Evolutionary conservation across 2,329 filamentous ascomycete species (phyloP).

Genomic region (Arthrinium phaeospermum): DNA sequence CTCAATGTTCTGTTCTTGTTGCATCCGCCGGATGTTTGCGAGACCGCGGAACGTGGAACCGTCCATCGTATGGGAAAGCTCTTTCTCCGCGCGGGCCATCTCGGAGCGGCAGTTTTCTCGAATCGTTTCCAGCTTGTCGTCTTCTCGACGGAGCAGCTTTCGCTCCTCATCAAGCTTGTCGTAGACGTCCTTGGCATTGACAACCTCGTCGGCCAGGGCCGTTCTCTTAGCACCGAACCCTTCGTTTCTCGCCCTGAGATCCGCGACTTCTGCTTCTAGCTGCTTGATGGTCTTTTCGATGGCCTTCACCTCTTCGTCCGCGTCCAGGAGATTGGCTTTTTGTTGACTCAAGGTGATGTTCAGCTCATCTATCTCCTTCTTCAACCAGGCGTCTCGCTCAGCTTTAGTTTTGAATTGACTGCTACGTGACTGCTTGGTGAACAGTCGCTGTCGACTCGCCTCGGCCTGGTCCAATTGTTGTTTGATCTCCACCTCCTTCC

Average conservation of each 20-base stretch:
- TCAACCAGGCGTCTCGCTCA: conserved; percentile 85
- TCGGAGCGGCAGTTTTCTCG: conserved; percentile 78
- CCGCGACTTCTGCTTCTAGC: conserved; percentile 74
- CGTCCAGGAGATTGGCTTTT: conserved; percentile 84
- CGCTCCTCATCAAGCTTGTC: conserved; percentile 85
- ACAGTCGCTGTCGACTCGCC: conserved; percentile 76
- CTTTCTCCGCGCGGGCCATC: conserved; percentile 76
- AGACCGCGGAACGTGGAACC: conserved; percentile 85
- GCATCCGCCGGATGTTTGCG: conserved; percentile 83
- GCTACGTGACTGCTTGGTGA: conserved; percentile 90
- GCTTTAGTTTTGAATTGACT: conserved; percentile 87
- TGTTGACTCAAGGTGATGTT: conserved; percentile 78
- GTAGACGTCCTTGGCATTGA: conserved; percentile 76
- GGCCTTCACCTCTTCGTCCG: conserved; percentile 78
- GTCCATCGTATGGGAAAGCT: conserved; percentile 86
- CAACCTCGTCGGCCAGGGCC: conserved; percentile 73
- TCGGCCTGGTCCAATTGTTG: conserved; percentile 78
- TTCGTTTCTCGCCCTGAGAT: conserved; percentile 74
- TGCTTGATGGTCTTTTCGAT: conserved; percentile 74
- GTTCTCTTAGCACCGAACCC: conserved; percentile 79
- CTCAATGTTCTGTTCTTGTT: conserved; percentile 76
- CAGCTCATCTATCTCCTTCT: conserved; percentile 79
- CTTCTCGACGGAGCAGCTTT: conserved; percentile 86
- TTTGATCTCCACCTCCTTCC: conserved; percentile 73
- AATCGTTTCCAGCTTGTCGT: conserved; percentile 82